Evolutionary conservation across 2,329 filamentous ascomycete genomes (phyloP), one percentile per base, ranked within the genome.

Genomic region (Stemphylium lycopersici): DNA sequence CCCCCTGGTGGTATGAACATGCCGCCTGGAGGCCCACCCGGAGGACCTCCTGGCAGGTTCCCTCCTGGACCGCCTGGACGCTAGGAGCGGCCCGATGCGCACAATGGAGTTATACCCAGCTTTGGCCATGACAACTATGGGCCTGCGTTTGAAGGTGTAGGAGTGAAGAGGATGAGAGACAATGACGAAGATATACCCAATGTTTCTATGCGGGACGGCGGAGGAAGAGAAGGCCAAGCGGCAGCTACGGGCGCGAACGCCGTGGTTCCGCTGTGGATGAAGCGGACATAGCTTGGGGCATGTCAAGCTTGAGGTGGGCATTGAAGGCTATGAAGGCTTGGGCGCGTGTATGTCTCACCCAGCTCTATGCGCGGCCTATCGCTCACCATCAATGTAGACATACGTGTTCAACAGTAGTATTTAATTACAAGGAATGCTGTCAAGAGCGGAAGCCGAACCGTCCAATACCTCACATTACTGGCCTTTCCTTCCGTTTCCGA

Each of bases 51-150:
- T 16, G 61, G 63, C 11, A 43, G 62, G 10, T 71, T 66, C 18
- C 67, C 68, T 46, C 59, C 66, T 44, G 67, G 67, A 43, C 62
- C 63, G 15, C 62, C 65, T 20, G 68, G 68, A 56, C 66, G 65
- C 33, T 67, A 67, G 65, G 55, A 42, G 52, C 56, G 42, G 44
- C 45, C 60, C 39, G 57, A 32, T 38, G 46, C 26, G 24, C 44
- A 58, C 20, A 54, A 22, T 43, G 55, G 55, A 56, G 44, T 45
- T 29, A 45, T 39, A 36, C 47, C 43, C 29, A 49, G 40, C 33
- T 45, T 51, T 18, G 31, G 34, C 22, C 33, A 48, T 33, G 42
- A 33, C n/a, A 50, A 48, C 20, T n/a, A 54, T 20, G 38, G 13
- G 34, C n/a, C 45, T 53, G 24, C 48, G 29, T 46, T 41, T 3